phyloP scores from a whole-genome alignment of 1,284 basidiomycete species.

The Inonotus hispidus region DNA sequence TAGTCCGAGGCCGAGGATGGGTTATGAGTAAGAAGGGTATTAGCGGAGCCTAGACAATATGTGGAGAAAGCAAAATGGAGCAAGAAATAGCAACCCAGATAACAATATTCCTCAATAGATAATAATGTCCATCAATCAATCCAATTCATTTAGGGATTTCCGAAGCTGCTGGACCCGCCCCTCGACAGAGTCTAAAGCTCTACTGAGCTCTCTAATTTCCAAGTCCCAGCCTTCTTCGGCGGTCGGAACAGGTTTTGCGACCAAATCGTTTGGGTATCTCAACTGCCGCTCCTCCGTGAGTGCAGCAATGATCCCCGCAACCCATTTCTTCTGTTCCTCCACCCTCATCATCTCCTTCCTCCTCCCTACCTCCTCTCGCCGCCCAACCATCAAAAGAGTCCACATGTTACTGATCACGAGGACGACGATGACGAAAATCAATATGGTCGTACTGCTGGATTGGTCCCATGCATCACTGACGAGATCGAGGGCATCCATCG shows the following conservation, averaged over 20 bases:
- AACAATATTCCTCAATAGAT: not conserved
- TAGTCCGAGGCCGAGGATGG: no score
- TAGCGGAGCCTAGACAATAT: not conserved
- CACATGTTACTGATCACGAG: constrained; percentile 75
- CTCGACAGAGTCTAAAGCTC: constrained; percentile 53
- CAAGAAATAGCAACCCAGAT: not conserved
- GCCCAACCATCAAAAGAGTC: constrained; percentile 56
- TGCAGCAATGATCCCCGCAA: constrained; percentile 60
- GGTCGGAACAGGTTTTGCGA: constrained; percentile 18
- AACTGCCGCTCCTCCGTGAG: constrained; percentile 65
- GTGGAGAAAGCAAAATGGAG: not conserved
- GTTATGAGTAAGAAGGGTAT: not conserved
- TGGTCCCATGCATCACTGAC: constrained; percentile 72
- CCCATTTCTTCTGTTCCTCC: constrained; percentile 69
- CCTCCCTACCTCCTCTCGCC: constrained; percentile 47
- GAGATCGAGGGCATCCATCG: constrained; percentile 65
- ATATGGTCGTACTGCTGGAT: constrained; percentile 58
- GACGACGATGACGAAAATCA: constrained; percentile 65
- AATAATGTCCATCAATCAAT: constrained; percentile 16
- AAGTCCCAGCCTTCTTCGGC: constrained; percentile 34
- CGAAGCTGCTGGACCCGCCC: constrained; percentile 44
- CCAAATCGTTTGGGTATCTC: constrained; percentile 22
- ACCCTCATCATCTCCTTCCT: constrained; percentile 49
- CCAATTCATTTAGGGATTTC: constrained; percentile 26
- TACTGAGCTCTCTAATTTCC: constrained; percentile 47